phyloP scores from a whole-genome alignment of 306 rosid genomes.

The Sindora glabra region DNA sequence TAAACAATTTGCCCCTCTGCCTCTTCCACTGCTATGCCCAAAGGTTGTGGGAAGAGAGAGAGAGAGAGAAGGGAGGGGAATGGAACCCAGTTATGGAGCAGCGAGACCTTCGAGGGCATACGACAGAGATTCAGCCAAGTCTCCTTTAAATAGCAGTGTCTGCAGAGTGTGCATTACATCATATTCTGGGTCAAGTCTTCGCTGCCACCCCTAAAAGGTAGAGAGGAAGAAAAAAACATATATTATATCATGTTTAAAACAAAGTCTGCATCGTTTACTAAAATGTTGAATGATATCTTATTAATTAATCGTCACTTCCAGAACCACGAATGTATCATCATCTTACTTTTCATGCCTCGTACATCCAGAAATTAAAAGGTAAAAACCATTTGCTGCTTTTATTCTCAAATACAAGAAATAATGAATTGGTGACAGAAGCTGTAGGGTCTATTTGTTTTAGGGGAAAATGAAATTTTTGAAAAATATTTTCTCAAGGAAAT shows the following conservation, averaged over 20 bases:
- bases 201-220: slow-evolving; percentile 66
- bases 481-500: too few relatives aligned
- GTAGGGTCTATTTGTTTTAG: background rate
- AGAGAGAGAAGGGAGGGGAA: background rate
- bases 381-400: background rate
- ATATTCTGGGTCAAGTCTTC: slow-evolving; percentile 71
- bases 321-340: background rate
- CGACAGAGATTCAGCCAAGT: slow-evolving; percentile 54
- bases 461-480: too few relatives aligned
- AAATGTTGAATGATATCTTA: background rate
- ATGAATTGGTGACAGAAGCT: background rate
- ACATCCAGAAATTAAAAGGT: background rate
- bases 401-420: background rate
- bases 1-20: background rate
- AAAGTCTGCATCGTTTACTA: background rate
- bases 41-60: background rate
- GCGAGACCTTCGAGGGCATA: slow-evolving; percentile 55
- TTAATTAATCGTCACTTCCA: background rate
- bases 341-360: background rate
- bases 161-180: slow-evolving; percentile 53
- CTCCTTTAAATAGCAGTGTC: slow-evolving; percentile 51
- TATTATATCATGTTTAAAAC: background rate
- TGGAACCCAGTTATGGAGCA: slow-evolving; percentile 42
- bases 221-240: background rate
- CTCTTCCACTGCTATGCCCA: background rate